Conservation (phyloP, 192 early-diverging fungal genomes). For the Coemansia sp. region DNA sequence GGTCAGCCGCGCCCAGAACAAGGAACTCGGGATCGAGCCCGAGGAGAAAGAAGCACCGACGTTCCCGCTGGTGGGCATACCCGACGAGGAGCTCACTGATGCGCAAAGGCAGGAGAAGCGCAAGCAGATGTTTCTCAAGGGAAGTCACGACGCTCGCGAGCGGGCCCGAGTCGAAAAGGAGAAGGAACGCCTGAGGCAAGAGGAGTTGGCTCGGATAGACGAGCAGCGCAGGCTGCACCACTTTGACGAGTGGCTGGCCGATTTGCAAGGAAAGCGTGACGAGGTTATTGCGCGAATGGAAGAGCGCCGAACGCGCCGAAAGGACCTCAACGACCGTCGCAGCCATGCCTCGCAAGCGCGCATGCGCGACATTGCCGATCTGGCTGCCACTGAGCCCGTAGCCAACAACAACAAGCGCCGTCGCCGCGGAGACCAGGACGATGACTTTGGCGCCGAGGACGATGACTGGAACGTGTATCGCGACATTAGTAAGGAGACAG, state of each 20-base stretch:
- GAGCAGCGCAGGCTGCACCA: conserved; percentile 67
- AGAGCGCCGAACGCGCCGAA: conserved; percentile 62
- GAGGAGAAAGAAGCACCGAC: conserved; percentile 72
- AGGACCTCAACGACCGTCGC: conserved; percentile 80
- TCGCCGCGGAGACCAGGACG: conserved; percentile 59
- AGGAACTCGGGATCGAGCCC: conserved; percentile 77
- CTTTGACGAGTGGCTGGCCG: conserved; percentile 70
- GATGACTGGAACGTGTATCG: conserved; percentile 91
- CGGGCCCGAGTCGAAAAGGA: conserved; percentile 72
- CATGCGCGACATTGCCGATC: conserved; percentile 80
- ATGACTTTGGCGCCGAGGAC: conserved; percentile 91
- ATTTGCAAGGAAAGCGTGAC: conserved; percentile 61
- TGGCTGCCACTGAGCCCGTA: conserved; percentile 58
- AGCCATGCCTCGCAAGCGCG: conserved; percentile 82
- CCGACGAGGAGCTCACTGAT: conserved; percentile 75
- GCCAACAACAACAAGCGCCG: conserved; percentile 34
- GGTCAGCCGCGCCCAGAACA: conserved; percentile 72
- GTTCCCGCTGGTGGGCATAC: conserved; percentile 71
- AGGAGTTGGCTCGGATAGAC: conserved; percentile 64
- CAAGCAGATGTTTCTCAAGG: conserved; percentile 77
- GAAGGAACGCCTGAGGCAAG: conserved; percentile 50
- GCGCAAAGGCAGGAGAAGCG: conserved; percentile 79
- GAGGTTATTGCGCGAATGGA: conserved; percentile 68
- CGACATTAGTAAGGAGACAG: conserved; percentile 82
- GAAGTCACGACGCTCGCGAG: conserved; percentile 71